Base-by-base conservation (phyloP, 306 rosid genomes). In the Sphenostylis stenocarpa region DNA sequence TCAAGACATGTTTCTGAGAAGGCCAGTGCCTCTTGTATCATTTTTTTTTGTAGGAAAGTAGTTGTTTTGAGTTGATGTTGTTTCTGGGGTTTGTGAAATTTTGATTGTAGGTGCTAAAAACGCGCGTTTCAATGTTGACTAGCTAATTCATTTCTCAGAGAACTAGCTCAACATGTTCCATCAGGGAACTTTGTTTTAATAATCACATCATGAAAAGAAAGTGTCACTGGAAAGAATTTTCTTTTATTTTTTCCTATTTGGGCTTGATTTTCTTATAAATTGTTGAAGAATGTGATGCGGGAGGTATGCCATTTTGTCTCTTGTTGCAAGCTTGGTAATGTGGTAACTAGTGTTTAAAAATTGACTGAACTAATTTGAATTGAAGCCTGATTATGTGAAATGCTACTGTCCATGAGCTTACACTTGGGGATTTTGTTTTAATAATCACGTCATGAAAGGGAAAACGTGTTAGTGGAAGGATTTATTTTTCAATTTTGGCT, bases 311-410 rank as follows among this genome's bases (percentile, higher is more conserved):
- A 16, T 67, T 57, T 12, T 55, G 39, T 52, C 66, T 45, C 24
- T 65, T 66, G 74, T 38, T 81, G 4, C 51, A 23, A 15, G 24
- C 41, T 26, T 15, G 20, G 16, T 58, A 12, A 19, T 23, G 17
- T 67, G 48, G 16, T 77, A 38, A 44, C 6, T 17, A 47, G 74
- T 61, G 56, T 64, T 43, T 31, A 53, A 15, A 28, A n/a, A 7
- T 36, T 41, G 28, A 19, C 17, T 31, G 26, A 56, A 64, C n/a
- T 56, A 60, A 39, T 78, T 58, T 65, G 33, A 70, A 23, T 51
- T 66, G 77, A 75, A 78, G 26, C 20, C 16, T 77, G 48, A 23
- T 73, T 56, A 6, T 67, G 52, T 55, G 58, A 77, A 72, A 80
- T 79, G 45, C 33, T 73, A 75, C 76, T 73, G 77, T 58, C 43